phyloP scores from a whole-genome alignment of 1,284 basidiomycete species.

The Sporisorium reilianum region DNA sequence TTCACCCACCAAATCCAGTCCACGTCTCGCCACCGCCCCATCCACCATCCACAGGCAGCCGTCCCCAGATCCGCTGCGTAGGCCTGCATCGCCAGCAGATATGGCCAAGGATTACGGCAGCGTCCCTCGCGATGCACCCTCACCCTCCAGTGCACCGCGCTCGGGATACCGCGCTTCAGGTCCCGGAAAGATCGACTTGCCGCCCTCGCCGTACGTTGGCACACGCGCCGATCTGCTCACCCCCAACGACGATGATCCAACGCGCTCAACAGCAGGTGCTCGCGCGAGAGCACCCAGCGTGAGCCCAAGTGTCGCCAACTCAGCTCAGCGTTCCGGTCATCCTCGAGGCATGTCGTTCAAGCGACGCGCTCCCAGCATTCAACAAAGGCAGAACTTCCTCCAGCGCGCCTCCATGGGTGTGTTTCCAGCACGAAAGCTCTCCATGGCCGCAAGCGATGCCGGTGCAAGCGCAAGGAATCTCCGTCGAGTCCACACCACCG shows the following conservation, averaged over 20 bases:
- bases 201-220: conserved; percentile 33
- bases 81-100: conserved; percentile 19
- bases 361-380: conserved; percentile 31
- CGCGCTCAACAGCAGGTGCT: not conserved
- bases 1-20: conserved; percentile 21
- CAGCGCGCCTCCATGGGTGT: conserved; percentile 56
- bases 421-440: conserved; percentile 35
- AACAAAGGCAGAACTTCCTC: conserved; percentile 40
- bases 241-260: conserved; percentile 15
- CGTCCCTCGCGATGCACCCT: conserved; percentile 12
- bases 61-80: conserved; percentile 29
- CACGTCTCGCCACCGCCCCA: conserved; percentile 2
- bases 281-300: conserved; percentile 25
- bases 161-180: conserved; percentile 38
- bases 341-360: conserved; percentile 50
- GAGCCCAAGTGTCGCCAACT: conserved; percentile 36
- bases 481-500: conserved; percentile 39
- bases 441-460: conserved; percentile 33
- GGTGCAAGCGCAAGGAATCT: conserved; percentile 19
- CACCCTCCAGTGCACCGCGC: not conserved
- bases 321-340: conserved; percentile 9
- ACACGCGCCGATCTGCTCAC: conserved; percentile 17
- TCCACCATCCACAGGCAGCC: conserved; percentile 12
- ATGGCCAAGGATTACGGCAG: conserved; percentile 37
- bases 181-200: conserved; percentile 41